A percentile compares a stretch with the other conserved stretches of the same genome.
phyloP scores from a whole-genome alignment of 1,284 basidiomycete genomes.

The Coniophora puteana region DNA sequence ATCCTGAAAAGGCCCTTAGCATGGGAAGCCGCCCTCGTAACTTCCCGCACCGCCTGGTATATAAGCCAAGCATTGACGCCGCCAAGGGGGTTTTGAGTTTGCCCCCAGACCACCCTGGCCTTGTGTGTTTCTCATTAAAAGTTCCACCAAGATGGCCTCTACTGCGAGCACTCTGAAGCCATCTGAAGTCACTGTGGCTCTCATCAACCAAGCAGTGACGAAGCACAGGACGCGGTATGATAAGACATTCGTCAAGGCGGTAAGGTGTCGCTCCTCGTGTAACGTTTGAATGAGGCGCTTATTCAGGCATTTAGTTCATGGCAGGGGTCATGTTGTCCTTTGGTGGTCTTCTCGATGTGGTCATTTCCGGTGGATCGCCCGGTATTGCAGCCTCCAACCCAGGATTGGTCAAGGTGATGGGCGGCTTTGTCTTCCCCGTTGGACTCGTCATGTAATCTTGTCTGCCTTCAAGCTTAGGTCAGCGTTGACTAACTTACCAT shows the following conservation, averaged over 20 bases:
- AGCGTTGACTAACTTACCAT: neutral
- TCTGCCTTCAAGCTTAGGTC: neutral
- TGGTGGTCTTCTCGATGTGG: constrained; percentile 60
- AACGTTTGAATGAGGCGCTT: neutral
- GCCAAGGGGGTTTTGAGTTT: neutral
- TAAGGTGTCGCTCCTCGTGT: constrained; percentile 29
- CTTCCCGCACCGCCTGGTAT: too few species aligned
- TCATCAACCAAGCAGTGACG: constrained; percentile 52
- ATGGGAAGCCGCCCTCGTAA: too few species aligned
- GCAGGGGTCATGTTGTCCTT: constrained; percentile 72
- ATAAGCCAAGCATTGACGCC: neutral
- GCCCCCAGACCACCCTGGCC: neutral
- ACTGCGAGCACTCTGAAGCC: constrained; percentile 61
- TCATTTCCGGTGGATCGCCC: constrained; percentile 57
- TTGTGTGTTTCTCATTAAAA: neutral
- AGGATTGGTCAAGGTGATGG: constrained; percentile 62
- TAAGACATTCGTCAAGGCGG: constrained; percentile 62
- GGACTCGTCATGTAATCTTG: constrained; percentile 65
- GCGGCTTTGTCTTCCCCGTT: constrained; percentile 68
- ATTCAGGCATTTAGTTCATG: constrained; percentile 41
- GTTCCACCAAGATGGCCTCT: constrained; percentile 18
- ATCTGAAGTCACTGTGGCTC: constrained; percentile 50
- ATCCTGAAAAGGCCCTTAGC: too few species aligned
- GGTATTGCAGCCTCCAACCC: constrained; percentile 51
- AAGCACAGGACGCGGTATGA: constrained; percentile 65